Evolutionary conservation across 1,139 yeast genomes (phyloP).

Genomic region (Suhomyces taliae): DNA sequence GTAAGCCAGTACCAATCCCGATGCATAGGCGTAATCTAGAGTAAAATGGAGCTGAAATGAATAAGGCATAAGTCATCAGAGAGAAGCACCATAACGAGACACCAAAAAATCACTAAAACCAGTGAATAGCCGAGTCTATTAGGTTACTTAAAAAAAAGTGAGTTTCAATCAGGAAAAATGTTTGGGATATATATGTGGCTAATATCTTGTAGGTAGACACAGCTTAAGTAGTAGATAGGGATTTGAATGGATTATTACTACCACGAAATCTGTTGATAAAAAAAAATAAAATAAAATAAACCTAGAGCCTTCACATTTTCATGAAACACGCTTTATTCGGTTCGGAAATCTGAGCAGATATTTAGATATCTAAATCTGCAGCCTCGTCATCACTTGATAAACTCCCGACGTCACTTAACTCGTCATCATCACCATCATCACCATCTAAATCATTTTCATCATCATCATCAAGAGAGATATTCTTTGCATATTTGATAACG

Average conservation of each 20-base stretch:
- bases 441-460: constrained; percentile 36
- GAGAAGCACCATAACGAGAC: too few species aligned
- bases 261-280: too few species aligned
- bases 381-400: constrained; percentile 48
- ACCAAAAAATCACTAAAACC: background rate
- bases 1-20: constrained; percentile 6
- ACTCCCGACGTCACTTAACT: constrained; percentile 50
- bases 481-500: constrained; percentile 69
- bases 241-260: too few species aligned
- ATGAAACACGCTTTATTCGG: background rate
- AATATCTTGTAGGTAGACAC: too few species aligned
- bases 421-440: constrained; percentile 41
- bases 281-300: background rate
- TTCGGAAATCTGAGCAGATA: background rate
- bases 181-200: too few species aligned
- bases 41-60: background rate
- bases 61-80: background rate
- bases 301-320: background rate
- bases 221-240: too few species aligned
- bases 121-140: background rate
- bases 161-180: too few species aligned
- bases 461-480: constrained; percentile 36
- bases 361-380: constrained; percentile 12
- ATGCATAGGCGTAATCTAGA: constrained; percentile 2
- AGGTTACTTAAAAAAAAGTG: too few species aligned